phyloP scores from a whole-genome alignment of 305 asterid genomes.

The Fraxinus nigra region DNA sequence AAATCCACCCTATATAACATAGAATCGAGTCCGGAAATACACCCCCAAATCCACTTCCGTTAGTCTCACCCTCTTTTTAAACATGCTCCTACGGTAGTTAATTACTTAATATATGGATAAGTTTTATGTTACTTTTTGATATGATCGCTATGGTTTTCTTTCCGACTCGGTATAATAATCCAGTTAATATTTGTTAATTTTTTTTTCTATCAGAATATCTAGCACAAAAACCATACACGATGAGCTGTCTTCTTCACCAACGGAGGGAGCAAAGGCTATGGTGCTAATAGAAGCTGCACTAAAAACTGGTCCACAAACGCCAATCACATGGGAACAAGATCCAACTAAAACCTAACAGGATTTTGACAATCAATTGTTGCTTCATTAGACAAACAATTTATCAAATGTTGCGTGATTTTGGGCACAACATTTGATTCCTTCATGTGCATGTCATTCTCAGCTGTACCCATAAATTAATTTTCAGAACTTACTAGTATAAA shows the following conservation, averaged over 20 bases:
- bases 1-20: background rate
- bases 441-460: background rate
- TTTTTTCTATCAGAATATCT: background rate
- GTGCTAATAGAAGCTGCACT: slow-evolving; percentile 8
- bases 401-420: background rate
- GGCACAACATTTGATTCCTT: background rate
- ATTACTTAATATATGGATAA: background rate
- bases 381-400: background rate
- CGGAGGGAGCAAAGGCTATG: slow-evolving; percentile 28
- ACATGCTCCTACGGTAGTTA: background rate
- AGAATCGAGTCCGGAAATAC: background rate
- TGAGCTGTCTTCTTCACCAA: slow-evolving; percentile 24
- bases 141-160: background rate
- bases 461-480: background rate
- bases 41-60: background rate
- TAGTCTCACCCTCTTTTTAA: too few species aligned
- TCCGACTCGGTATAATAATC: background rate
- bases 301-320: background rate
- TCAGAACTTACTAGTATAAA: background rate
- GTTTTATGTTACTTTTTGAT: background rate
- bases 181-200: background rate
- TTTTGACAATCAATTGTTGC: background rate
- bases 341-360: slow-evolving; percentile 1
- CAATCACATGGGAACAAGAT: background rate
- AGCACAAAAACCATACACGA: background rate